phyloP scores from a whole-genome alignment of 495 filamentous ascomycete genomes.

The Diplogelasinospora grovesii region DNA sequence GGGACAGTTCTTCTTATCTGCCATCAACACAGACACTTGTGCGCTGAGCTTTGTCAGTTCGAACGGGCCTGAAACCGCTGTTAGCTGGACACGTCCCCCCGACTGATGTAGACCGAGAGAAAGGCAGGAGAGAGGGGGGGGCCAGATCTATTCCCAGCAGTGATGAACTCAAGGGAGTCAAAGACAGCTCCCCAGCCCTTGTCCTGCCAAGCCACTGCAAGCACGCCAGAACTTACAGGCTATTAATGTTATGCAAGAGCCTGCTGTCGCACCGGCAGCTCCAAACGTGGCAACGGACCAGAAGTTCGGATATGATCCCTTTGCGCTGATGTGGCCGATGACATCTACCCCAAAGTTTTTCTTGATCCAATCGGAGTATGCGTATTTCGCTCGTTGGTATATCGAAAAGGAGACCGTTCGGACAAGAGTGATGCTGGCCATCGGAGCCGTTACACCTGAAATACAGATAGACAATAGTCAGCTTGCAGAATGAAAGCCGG shows the following conservation, averaged over 20 bases:
- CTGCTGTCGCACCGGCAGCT: constrained; percentile 69
- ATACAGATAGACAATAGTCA: constrained; percentile 1
- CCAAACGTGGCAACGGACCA: constrained; percentile 69
- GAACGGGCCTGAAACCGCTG: constrained; percentile 62
- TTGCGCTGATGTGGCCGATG: constrained; percentile 61
- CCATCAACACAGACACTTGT: constrained; percentile 82
- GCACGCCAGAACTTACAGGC: constrained; percentile 58
- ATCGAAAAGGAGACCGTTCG: constrained; percentile 90
- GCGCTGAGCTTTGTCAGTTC: constrained; percentile 90
- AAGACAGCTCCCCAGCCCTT: neutral
- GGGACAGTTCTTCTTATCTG: constrained; percentile 52
- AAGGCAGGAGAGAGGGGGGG: no score
- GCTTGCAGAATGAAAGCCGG: neutral
- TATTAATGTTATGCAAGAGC: constrained; percentile 72
- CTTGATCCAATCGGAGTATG: constrained; percentile 61
- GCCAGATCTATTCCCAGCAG: no score
- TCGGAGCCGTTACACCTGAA: constrained; percentile 72
- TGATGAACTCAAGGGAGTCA: neutral
- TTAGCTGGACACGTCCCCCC: neutral
- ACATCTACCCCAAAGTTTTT: constrained; percentile 61
- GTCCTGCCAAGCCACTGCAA: neutral
- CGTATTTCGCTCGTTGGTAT: constrained; percentile 78
- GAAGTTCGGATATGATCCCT: constrained; percentile 61
- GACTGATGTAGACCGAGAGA: neutral
- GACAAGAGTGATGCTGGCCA: constrained; percentile 82